These are phyloP conservation scores for Scedosporium boydii DNA, from an alignment of 2,329 filamentous ascomycete genomes.

Conservation along the genomic window DNA sequence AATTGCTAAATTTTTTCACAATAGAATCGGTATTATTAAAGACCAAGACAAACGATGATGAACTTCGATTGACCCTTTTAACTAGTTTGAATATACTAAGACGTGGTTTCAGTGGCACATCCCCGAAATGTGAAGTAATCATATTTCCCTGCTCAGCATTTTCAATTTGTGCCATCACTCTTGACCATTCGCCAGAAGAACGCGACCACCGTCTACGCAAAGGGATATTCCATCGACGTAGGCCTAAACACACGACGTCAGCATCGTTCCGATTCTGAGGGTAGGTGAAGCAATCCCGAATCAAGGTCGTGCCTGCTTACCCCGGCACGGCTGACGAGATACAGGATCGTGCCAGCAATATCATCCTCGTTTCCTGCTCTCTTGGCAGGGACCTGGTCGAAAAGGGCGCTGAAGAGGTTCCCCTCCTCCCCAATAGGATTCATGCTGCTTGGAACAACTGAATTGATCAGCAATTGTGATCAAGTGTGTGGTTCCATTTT, in stretches of 20 bases:
- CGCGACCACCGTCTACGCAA: conserved; percentile 20
- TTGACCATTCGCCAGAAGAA: conserved; percentile 21
- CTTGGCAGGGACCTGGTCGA: conserved; percentile 22
- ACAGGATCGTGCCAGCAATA: conserved; percentile 20
- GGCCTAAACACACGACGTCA: conserved; percentile 11
- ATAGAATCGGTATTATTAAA: too few relatives aligned
- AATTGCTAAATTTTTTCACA: too few relatives aligned
- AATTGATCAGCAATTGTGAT: neutral
- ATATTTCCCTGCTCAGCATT: neutral
- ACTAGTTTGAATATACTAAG: too few relatives aligned
- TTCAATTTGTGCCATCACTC: conserved; percentile 4
- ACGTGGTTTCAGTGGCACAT: too few relatives aligned
- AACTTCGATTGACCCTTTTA: too few relatives aligned
- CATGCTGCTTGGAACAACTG: conserved; percentile 25
- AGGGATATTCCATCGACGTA: conserved; percentile 21
- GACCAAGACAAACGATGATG: too few relatives aligned
- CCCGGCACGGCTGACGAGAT: conserved; percentile 20
- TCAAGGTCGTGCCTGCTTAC: conserved; percentile 13
- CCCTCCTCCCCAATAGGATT: conserved; percentile 21
- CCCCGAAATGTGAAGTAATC: too few relatives aligned
- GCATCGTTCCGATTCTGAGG: neutral
- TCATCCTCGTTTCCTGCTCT: conserved; percentile 20
- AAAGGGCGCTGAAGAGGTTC: conserved; percentile 21
- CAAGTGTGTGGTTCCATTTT: neutral
- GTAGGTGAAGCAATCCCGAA: neutral